These are phyloP conservation scores for Xylaria longipes DNA, from an alignment of 495 filamentous ascomycete genomes.

Conservation along the genomic window DNA sequence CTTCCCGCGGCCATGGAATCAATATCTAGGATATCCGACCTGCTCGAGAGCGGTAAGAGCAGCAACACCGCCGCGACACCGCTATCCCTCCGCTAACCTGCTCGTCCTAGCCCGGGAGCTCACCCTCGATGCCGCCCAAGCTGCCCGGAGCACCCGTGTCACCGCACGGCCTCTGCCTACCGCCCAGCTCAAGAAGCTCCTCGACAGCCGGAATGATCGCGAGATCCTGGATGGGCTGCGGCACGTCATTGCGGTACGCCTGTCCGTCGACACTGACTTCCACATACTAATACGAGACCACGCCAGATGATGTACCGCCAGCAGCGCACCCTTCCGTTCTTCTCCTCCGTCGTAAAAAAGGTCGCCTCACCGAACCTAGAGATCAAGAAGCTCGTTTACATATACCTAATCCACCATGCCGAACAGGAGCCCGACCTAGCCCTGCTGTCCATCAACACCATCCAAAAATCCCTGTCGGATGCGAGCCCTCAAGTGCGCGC, in stretches of 20 bases:
- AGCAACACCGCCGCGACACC: conserved; percentile 3
- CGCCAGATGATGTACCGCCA: conserved; percentile 89
- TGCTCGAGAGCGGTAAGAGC: conserved; percentile 85
- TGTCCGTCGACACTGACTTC: not conserved
- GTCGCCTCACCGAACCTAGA: conserved; percentile 89
- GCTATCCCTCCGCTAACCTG: conserved; percentile 29
- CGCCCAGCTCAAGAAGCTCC: conserved; percentile 84
- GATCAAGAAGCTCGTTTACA: conserved; percentile 97
- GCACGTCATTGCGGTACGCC: conserved; percentile 82
- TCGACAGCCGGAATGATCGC: conserved; percentile 91
- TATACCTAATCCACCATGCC: conserved; percentile 94
- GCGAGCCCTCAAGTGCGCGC: conserved; percentile 87
- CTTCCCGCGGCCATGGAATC: conserved; percentile 72
- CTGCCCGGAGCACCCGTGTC: conserved; percentile 63
- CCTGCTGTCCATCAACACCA: conserved; percentile 95
- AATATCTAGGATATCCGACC: conserved; percentile 88
- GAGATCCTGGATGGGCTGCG: conserved; percentile 92
- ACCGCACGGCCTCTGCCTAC: conserved; percentile 58
- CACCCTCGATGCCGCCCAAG: conserved; percentile 93
- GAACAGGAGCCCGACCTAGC: conserved; percentile 95
- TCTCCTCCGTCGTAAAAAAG: conserved; percentile 95
- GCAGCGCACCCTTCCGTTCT: conserved; percentile 82
- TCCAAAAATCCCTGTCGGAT: conserved; percentile 95
- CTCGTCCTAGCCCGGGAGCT: conserved; percentile 79
- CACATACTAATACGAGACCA: conserved; percentile 17